Evolutionary conservation across 1,284 basidiomycete genomes (phyloP).

Genomic region (Fomitopsis pinicola): DNA sequence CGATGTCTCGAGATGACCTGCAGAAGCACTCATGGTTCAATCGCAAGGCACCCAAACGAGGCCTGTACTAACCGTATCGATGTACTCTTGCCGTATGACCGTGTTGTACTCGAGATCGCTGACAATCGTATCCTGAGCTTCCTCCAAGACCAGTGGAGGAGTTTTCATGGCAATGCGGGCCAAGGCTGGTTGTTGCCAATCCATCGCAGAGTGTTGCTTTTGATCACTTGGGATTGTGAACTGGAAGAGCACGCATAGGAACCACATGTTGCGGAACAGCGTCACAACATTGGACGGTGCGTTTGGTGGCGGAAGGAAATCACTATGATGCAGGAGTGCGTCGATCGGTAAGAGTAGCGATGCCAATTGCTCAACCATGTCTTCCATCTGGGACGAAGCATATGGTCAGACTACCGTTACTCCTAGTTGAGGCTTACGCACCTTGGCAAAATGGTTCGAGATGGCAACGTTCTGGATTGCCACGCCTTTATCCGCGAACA

Average conservation of each 20-base stretch:
- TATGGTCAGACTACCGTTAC: constrained; percentile 5
- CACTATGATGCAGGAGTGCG: constrained; percentile 75
- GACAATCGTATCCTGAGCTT: constrained; percentile 79
- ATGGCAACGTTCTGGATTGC: constrained; percentile 81
- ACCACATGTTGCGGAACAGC: constrained; percentile 94
- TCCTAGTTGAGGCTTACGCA: constrained; percentile 19
- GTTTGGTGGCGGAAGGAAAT: constrained; percentile 63
- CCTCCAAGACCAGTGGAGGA: constrained; percentile 81
- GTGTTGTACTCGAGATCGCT: constrained; percentile 94
- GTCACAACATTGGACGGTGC: constrained; percentile 66
- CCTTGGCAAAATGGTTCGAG: constrained; percentile 62
- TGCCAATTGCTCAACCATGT: constrained; percentile 81
- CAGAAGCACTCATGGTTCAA: not conserved
- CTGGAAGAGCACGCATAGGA: constrained; percentile 83
- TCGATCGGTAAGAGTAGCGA: constrained; percentile 90
- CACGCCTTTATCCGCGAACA: constrained; percentile 91
- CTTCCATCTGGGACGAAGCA: constrained; percentile 56
- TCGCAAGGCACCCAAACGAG: not conserved
- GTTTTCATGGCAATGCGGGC: constrained; percentile 85
- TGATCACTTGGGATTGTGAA: constrained; percentile 48
- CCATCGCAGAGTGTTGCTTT: constrained; percentile 57
- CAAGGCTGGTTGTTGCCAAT: constrained; percentile 76
- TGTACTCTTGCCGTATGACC: constrained; percentile 86
- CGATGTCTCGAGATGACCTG: constrained; percentile 72
- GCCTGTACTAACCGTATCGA: constrained; percentile 55